A percentile compares a stretch with the other conserved stretches of the same genome.
These are phyloP conservation scores for Diplotaxis tenuifolia DNA, from an alignment of 345 rosid species.

Conservation along the genomic window DNA sequence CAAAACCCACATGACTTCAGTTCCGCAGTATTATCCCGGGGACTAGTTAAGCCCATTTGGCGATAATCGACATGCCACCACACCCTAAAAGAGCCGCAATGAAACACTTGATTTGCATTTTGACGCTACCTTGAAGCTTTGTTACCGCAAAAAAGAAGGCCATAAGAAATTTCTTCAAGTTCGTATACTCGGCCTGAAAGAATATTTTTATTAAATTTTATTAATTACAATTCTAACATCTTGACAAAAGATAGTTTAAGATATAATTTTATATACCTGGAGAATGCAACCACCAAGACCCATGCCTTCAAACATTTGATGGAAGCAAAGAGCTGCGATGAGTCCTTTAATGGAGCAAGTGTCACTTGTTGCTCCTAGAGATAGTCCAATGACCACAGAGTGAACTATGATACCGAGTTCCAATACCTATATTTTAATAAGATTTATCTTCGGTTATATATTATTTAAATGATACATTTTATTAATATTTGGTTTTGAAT, in stretches of 20 bases:
- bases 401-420: slow-evolving; percentile 77
- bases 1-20: slow-evolving; percentile 8
- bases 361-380: slow-evolving; percentile 69
- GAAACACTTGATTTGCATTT: slow-evolving; percentile 36
- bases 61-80: slow-evolving; percentile 72
- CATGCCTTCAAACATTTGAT: slow-evolving; percentile 89
- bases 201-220: no score
- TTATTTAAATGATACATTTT: neutral
- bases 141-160: slow-evolving; percentile 41
- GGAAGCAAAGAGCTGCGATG: slow-evolving; percentile 83
- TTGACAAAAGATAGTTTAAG: neutral
- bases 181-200: slow-evolving; percentile 55
- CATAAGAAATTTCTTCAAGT: slow-evolving; percentile 45
- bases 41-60: slow-evolving; percentile 61
- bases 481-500: neutral
- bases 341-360: slow-evolving; percentile 67
- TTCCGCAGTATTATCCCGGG: neutral
- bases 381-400: slow-evolving; percentile 70
- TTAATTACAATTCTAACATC: neutral
- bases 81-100: slow-evolving; percentile 60
- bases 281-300: slow-evolving; percentile 84
- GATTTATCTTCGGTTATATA: neutral
- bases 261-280: slow-evolving; percentile 41
- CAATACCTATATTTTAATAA: slow-evolving; percentile 39
- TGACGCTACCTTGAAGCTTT: slow-evolving; percentile 58